phyloP scores from a whole-genome alignment of 148 eudicot species.

The Rhododendron kiyosumense region DNA sequence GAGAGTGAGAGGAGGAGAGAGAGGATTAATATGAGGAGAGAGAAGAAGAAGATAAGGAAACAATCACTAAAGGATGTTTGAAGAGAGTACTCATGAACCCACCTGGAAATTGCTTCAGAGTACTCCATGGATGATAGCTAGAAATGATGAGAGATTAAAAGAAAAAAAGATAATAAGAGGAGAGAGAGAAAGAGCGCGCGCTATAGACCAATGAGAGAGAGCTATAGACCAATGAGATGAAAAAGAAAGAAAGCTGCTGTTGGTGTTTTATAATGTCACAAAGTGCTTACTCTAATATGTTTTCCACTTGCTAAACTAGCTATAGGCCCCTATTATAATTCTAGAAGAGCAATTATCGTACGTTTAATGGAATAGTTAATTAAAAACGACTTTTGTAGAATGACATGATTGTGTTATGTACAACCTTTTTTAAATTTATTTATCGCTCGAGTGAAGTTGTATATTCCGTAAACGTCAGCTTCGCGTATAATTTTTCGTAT shows the following conservation, averaged over 20 bases:
- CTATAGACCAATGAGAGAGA: neutral
- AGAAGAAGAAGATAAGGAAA: neutral
- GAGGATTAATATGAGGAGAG: neutral
- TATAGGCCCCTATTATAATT: neutral
- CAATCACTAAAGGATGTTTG: neutral
- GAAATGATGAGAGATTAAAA: neutral
- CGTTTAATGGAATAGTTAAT: neutral
- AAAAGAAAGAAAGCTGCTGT: neutral
- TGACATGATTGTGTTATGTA: neutral
- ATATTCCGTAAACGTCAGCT: neutral
- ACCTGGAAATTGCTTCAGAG: constrained; percentile 8
- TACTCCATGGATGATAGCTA: constrained; percentile 28
- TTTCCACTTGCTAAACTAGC: neutral
- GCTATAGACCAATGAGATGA: constrained; percentile 7
- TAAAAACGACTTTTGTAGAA: neutral
- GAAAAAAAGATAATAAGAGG: neutral
- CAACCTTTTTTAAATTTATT: neutral
- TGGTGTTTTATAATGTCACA: constrained; percentile 7
- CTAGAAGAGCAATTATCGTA: neutral
- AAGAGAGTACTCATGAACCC: constrained; percentile 7
- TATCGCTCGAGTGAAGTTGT: neutral
- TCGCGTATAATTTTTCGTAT: neutral
- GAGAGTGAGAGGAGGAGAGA: constrained; percentile 8
- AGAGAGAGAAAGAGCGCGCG: neutral
- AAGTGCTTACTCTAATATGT: neutral